Evolutionary conservation across 2,329 filamentous ascomycete genomes (phyloP), one percentile per base, ranked within the genome.

Genomic region (Fusarium scirpi): DNA sequence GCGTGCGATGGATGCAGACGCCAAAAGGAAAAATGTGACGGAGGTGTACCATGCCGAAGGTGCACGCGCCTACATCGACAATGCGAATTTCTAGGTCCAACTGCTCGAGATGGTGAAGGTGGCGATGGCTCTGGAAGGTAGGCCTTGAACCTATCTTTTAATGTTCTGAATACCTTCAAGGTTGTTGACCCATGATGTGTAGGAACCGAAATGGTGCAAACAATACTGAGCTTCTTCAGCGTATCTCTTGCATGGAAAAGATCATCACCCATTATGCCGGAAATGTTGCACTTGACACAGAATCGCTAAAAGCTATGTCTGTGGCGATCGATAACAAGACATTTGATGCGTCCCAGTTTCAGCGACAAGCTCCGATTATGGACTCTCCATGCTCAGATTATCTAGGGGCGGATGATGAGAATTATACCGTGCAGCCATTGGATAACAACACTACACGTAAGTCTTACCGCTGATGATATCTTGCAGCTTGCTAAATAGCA

Each of bases 1-100:
- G 74, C 74, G 70, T 87, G 85, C 72, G 85, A 86, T 73, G 83
- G 83, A 55, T 87, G 85, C 75, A 84, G 85, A 62, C 81, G 85
- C 66, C 81, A 85, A 61, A 87, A 87, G 73, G 85, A 87, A 75
- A 86, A 87, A 77, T 87, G 85, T 71, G 85, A 87, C 70, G 86
- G 85, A 48, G 86, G 85, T 52, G 80, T 85, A 20, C 86, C 86
- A 3, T 87, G 85, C 72, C 83, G 84, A 48, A 79, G 86, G 58
- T 87, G 85, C 72, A 79, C 82, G 60, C 84, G 84, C 62, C 82
- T 86, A 69, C 82, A 82, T 62, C 82, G 85, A 45, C 82, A 82
- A 70, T 87, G 85, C 75, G 80, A 84, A 62, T 86, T 86, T 68
- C 80, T 79, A 24, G 77, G 80, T 12, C 80, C 76, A 22, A 70